phyloP scores from a whole-genome alignment of 2,329 filamentous ascomycete genomes.

The Scortechinia acanthostroma region DNA sequence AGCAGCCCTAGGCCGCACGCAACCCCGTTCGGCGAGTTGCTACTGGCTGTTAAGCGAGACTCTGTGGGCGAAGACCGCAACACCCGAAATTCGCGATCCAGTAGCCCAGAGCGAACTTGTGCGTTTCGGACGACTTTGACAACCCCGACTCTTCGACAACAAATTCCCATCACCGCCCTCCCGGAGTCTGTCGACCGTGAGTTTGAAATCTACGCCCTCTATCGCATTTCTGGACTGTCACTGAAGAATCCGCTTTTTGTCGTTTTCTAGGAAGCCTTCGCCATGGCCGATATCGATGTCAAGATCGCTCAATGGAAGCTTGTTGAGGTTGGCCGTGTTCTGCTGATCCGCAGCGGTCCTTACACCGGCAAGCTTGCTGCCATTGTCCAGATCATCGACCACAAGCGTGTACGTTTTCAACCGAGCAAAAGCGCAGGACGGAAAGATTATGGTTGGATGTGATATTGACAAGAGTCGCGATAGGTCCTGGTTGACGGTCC shows the following conservation, averaged over 20 bases:
- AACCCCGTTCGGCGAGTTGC: conserved; percentile 8
- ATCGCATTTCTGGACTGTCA: conserved; percentile 5
- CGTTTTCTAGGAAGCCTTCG: conserved; percentile 46
- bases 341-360: conserved; percentile 77
- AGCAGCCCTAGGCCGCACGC: conserved; percentile 22
- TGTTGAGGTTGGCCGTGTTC: conserved; percentile 96
- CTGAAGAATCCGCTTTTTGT: conserved; percentile 13
- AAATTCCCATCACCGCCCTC: conserved; percentile 20
- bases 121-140: conserved; percentile 21
- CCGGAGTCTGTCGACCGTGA: conserved; percentile 28
- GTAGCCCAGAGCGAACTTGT: conserved; percentile 11
- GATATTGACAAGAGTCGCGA: conserved; percentile 12
- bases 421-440: not conserved
- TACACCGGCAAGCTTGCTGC: conserved; percentile 80
- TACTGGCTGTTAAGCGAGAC: conserved; percentile 29
- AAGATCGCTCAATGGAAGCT: conserved; percentile 83
- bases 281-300: conserved; percentile 78
- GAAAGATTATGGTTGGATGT: conserved; percentile 5
- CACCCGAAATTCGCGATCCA: conserved; percentile 26
- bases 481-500: conserved; percentile 96
- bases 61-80: conserved; percentile 21
- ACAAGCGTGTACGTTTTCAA: conserved; percentile 86
- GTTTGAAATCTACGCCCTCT: conserved; percentile 13
- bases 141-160: conserved; percentile 27
- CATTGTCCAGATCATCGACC: conserved; percentile 99